Percentiles rank a stretch among this genome's conserved stretches.
Conservation (phyloP, 306 rosid genomes). For the Quercus parvula region DNA sequence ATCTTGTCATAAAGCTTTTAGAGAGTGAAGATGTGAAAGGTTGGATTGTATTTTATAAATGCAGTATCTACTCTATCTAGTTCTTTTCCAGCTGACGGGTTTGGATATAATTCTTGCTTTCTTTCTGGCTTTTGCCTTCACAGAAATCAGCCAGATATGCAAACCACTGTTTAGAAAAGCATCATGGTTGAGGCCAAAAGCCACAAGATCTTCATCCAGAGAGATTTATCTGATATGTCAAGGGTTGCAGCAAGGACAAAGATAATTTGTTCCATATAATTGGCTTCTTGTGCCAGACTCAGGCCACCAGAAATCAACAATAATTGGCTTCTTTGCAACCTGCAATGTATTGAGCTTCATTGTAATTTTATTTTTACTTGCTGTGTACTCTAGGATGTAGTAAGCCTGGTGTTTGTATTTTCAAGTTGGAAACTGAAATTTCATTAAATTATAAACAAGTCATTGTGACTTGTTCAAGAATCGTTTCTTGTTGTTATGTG, state of each 20-base stretch:
- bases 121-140: slow-evolving; percentile 17
- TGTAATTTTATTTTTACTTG: too few species aligned
- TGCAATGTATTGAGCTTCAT: neutral
- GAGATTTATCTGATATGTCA: slow-evolving; percentile 93
- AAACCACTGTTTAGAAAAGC: slow-evolving; percentile 77
- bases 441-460: too few species aligned
- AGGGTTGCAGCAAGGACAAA: slow-evolving; percentile 44
- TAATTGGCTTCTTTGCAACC: neutral
- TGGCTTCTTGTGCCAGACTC: neutral
- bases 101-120: neutral
- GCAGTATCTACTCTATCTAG: neutral
- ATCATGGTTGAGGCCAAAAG: slow-evolving; percentile 90
- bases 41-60: slow-evolving; percentile 7
- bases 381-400: too few species aligned
- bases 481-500: too few species aligned
- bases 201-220: slow-evolving; percentile 85
- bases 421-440: too few species aligned
- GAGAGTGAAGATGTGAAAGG: slow-evolving; percentile 91
- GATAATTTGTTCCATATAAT: neutral
- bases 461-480: too few species aligned
- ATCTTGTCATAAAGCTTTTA: slow-evolving; percentile 79
- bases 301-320: neutral
- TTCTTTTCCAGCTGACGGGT: neutral
- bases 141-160: slow-evolving; percentile 67
- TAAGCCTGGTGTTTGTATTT: too few species aligned